Evolutionary conservation across 192 early-diverging fungal genomes (phyloP).

Genomic region (Podochytrium sp.): DNA sequence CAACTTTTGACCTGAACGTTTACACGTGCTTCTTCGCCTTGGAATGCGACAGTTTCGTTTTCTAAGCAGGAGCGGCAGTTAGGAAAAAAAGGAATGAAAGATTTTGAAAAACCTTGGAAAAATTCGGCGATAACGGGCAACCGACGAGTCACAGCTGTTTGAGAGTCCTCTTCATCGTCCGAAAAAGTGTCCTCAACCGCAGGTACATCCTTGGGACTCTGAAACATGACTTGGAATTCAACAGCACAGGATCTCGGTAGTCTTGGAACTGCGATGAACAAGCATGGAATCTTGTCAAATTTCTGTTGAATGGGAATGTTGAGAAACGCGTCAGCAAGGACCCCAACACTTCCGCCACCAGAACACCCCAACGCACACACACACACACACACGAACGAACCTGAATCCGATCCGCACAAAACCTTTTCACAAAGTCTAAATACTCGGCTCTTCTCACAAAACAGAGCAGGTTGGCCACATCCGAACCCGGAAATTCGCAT

Average conservation of each 20-base stretch:
- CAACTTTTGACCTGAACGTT: too few species aligned
- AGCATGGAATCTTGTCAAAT: slow-evolving; percentile 42
- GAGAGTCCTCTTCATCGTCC: too few species aligned
- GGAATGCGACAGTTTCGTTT: too few species aligned
- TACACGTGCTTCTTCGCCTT: too few species aligned
- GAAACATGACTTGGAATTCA: slow-evolving; percentile 65
- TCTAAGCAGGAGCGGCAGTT: too few species aligned
- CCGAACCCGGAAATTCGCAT: slow-evolving; percentile 5
- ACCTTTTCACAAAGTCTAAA: slow-evolving; percentile 34
- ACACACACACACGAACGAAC: slow-evolving; percentile 21
- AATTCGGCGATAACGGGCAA: too few species aligned
- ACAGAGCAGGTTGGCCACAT: slow-evolving; percentile 58
- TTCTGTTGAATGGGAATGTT: background rate
- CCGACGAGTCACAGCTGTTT: too few species aligned
- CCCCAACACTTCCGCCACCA: too few species aligned
- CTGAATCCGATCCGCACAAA: slow-evolving; percentile 40
- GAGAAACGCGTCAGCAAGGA: background rate
- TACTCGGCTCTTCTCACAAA: slow-evolving; percentile 52
- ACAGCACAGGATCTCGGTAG: slow-evolving; percentile 65
- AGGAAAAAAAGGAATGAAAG: too few species aligned
- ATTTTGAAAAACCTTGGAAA: too few species aligned
- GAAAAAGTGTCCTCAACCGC: background rate
- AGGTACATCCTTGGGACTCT: slow-evolving; percentile 7
- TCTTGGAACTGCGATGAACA: slow-evolving; percentile 62
- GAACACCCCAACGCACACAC: too few species aligned